Evolutionary conservation across 2,329 filamentous ascomycete genomes (phyloP), one percentile per base, ranked within the genome.

Genomic region (Celoporthe dispersa): DNA sequence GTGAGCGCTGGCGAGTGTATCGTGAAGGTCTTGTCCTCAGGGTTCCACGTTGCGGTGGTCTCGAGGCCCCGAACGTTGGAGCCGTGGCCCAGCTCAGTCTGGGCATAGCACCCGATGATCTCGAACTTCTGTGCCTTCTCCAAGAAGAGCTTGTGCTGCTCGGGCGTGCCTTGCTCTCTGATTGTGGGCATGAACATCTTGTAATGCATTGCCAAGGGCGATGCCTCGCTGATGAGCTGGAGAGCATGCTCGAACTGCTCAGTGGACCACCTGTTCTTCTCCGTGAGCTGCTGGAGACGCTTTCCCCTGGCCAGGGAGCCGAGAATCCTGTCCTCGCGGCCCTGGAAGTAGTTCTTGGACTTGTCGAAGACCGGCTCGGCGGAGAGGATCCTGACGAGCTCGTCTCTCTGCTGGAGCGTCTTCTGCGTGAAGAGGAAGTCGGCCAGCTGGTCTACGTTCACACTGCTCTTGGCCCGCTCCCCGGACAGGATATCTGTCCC

Each of bases 1-100:
- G 92, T 94, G 68, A 94, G 83, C 72, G 88, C 84, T 12, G 92
- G 92, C 0, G 91, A 93, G 79, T 94, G 89, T 48, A 94, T 84
- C 19, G 84, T 90, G 75, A 94, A 94, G 3, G 89, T 92, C 84
- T 92, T 91, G 79, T 93, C 90, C 6, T 89, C 83, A 0, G 87
- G 82, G 76, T 92, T 91, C 91, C 91, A 94, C 0, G 88, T 93
- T 1, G 91, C 91, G 0, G 88, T 91, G 0, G 90, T 92, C 80
- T 93, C 90, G 16, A 93, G 83, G 16, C 91, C 91, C 70, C 90
- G 84, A 1, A 93, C 92, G 74, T 94, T 94, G 22, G 89, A 92
- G 22, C 92, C 92, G 77, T 94, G 92, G 25, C 92, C 92, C 55
- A 94, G 82, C 80, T 94, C 92, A 0, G 92, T 94, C 80, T 94